These are phyloP conservation scores for Grosmannia huntii DNA, from an alignment of 2,329 filamentous ascomycete species.

Conservation along the genomic window DNA sequence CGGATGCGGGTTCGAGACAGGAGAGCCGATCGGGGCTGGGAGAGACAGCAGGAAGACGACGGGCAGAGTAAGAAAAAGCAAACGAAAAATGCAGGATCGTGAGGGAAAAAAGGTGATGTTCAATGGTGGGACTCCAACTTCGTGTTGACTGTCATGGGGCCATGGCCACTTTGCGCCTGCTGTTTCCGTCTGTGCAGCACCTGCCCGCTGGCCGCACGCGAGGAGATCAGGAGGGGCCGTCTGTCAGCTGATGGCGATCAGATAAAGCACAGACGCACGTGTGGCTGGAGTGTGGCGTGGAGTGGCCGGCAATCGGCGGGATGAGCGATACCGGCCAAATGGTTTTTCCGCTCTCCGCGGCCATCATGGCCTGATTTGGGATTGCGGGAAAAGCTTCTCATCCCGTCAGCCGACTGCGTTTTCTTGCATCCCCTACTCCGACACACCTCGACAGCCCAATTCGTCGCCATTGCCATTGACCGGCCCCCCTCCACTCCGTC, in stretches of 20 bases:
- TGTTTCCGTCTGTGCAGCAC: too few species aligned
- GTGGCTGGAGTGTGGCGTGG: too few species aligned
- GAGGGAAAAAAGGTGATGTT: not conserved
- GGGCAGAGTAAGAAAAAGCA: not conserved
- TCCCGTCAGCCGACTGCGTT: constrained; percentile 7
- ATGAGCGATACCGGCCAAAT: not conserved
- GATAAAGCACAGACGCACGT: too few species aligned
- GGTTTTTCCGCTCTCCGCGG: not conserved
- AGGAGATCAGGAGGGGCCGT: not conserved
- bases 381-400: constrained; percentile 11
- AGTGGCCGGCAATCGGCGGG: not conserved
- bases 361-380: constrained; percentile 9
- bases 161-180: not conserved
- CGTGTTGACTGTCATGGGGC: too few species aligned
- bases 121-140: not conserved
- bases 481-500: not conserved
- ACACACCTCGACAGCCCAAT: not conserved
- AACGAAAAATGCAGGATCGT: not conserved
- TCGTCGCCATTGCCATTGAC: not conserved
- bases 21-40: not conserved
- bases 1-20: not conserved
- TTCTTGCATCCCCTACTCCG: not conserved
- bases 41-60: not conserved
- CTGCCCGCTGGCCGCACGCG: too few species aligned
- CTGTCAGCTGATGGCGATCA: too few species aligned